Conservation (phyloP, 176 grass and related monocot species). For the Lolium multiflorum region DNA sequence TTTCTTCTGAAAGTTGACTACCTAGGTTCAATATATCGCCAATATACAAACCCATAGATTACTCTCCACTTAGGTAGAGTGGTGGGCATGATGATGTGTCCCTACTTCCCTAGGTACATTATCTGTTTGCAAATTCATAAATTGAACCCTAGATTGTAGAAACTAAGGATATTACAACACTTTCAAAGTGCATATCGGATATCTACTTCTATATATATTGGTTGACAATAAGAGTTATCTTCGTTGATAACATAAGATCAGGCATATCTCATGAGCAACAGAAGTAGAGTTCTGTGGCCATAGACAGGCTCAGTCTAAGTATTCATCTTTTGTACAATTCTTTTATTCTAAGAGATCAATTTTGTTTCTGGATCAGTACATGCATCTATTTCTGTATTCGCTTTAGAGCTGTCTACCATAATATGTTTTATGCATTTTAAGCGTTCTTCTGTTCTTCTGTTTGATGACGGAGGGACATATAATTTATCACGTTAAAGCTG, state of each 20-base stretch:
- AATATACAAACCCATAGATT: not conserved
- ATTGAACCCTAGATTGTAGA: not conserved
- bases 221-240: not conserved
- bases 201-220: not conserved
- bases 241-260: not conserved
- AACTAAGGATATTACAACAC: not conserved
- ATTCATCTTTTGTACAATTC: constrained; percentile 26
- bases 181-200: not conserved
- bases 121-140: not conserved
- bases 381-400: not conserved
- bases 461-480: not conserved
- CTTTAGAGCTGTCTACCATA: too few species aligned
- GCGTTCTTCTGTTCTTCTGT: too few species aligned
- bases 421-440: too few species aligned
- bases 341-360: not conserved
- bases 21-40: not conserved
- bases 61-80: not conserved
- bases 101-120: not conserved
- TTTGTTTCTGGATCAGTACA: not conserved
- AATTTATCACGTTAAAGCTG: constrained; percentile 12
- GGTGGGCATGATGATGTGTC: not conserved
- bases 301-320: not conserved
- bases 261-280: not conserved
- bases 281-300: not conserved
- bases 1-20: constrained; percentile 10